phyloP scores from a whole-genome alignment of 768 basidiomycete genomes.

The Lentinula raphanica region DNA sequence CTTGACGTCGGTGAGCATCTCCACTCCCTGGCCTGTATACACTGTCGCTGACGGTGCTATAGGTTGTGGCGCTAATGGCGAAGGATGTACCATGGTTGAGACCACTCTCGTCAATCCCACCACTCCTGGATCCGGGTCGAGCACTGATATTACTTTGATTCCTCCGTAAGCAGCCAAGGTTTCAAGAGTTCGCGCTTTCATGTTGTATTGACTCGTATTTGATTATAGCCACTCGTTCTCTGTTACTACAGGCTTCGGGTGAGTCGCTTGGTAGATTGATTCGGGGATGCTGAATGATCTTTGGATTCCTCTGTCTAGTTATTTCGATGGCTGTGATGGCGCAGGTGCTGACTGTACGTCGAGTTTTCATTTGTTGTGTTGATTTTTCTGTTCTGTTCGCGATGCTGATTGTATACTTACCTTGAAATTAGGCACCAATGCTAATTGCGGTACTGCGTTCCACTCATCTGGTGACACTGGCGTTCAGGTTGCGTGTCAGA shows the following conservation, averaged over 20 bases:
- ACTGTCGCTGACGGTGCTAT: background rate
- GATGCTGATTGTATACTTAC: too few species aligned
- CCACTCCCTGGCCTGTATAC: background rate
- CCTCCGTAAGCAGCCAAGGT: constrained; percentile 22
- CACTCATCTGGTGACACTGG: constrained; percentile 18
- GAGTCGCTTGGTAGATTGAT: background rate
- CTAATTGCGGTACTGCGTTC: constrained; percentile 28
- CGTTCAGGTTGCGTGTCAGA: constrained; percentile 30
- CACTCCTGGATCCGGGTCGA: constrained; percentile 28
- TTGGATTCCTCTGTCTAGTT: constrained; percentile 16
- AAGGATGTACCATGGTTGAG: constrained; percentile 31
- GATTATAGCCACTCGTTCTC: constrained; percentile 26
- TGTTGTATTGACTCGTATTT: background rate
- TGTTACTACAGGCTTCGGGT: constrained; percentile 31
- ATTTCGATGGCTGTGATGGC: constrained; percentile 24
- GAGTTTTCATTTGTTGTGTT: background rate
- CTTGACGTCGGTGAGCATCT: constrained; percentile 3
- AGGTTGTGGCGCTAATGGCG: constrained; percentile 33
- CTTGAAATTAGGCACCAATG: constrained; percentile 18
- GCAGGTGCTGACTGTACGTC: constrained; percentile 22
- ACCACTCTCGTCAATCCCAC: constrained; percentile 28
- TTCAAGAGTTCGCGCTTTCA: background rate
- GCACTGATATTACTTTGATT: constrained; percentile 29
- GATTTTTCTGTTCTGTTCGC: too few species aligned
- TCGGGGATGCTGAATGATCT: background rate